A percentile compares a stretch with the other conserved stretches of the same genome.
phyloP scores from a whole-genome alignment of 2,329 filamentous ascomycete genomes.

The Trichophyton benhamiae region DNA sequence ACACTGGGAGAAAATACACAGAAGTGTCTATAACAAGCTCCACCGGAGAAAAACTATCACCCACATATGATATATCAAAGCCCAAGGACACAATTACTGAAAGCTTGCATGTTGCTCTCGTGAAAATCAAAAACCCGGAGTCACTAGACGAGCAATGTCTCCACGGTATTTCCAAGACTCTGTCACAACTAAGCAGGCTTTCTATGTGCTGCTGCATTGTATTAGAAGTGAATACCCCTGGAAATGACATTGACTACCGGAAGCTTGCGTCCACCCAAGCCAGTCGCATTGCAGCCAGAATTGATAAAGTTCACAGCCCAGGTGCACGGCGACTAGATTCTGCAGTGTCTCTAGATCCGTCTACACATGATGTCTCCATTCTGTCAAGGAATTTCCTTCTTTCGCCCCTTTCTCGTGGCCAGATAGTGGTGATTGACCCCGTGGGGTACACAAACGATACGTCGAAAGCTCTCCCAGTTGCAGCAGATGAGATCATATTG shows the following conservation, averaged over 20 bases:
- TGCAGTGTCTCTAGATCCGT: slow-evolving; percentile 32
- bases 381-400: slow-evolving; percentile 45
- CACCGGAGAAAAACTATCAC: not conserved
- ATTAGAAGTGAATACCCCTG: slow-evolving; percentile 44
- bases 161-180: slow-evolving; percentile 64
- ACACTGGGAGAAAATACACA: not conserved
- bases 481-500: slow-evolving; percentile 55
- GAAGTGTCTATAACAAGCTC: not conserved
- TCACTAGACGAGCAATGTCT: slow-evolving; percentile 56
- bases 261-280: slow-evolving; percentile 49
- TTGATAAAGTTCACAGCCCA: slow-evolving; percentile 56
- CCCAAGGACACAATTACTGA: slow-evolving; percentile 29
- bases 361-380: slow-evolving; percentile 25
- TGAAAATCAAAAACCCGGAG: slow-evolving; percentile 70
- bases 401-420: slow-evolving; percentile 52
- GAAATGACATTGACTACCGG: slow-evolving; percentile 25
- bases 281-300: slow-evolving; percentile 59
- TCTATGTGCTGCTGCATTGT: slow-evolving; percentile 75
- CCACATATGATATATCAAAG: slow-evolving; percentile 20
- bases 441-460: slow-evolving; percentile 47
- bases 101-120: slow-evolving; percentile 63
- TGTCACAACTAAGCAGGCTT: slow-evolving; percentile 70
- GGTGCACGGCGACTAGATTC: slow-evolving; percentile 58
- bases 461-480: slow-evolving; percentile 37
- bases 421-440: slow-evolving; percentile 58